These are phyloP conservation scores for Eutypella sp. DNA, from an alignment of 2,329 filamentous ascomycete genomes.

Conservation along the genomic window DNA sequence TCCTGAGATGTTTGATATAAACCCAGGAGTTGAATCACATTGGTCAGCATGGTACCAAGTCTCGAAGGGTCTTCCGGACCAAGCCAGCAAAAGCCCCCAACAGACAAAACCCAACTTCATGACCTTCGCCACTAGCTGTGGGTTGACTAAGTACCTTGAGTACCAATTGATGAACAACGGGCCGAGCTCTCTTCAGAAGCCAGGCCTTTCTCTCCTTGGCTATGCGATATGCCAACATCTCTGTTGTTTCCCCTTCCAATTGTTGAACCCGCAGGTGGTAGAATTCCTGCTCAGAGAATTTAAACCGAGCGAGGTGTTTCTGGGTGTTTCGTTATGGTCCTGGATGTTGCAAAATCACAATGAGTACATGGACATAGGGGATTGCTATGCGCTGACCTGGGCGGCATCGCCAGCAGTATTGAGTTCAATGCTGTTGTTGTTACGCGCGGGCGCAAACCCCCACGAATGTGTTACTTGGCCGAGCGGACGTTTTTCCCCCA, in stretches of 20 bases:
- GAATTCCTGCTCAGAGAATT: background rate
- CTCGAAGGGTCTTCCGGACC: background rate
- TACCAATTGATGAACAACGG: background rate
- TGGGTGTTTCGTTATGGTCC: background rate
- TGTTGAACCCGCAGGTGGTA: too few relatives aligned
- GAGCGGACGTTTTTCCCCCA: too few relatives aligned
- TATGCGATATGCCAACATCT: background rate
- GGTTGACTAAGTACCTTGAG: background rate
- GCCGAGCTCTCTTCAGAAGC: background rate
- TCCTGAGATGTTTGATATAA: background rate
- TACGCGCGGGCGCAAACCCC: background rate
- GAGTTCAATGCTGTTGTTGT: background rate
- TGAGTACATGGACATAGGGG: too few relatives aligned
- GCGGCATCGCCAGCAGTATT: too few relatives aligned
- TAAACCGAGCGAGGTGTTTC: background rate
- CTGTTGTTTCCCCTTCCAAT: background rate
- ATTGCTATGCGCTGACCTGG: too few relatives aligned
- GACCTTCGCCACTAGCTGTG: background rate
- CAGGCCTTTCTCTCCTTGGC: background rate
- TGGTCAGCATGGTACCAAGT: background rate
- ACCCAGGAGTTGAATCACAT: background rate
- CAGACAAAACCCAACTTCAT: background rate
- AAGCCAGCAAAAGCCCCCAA: background rate
- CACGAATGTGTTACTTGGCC: background rate
- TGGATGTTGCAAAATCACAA: background rate